Conservation (phyloP, 2,329 filamentous ascomycete species). For the Colletotrichum viniferum region DNA sequence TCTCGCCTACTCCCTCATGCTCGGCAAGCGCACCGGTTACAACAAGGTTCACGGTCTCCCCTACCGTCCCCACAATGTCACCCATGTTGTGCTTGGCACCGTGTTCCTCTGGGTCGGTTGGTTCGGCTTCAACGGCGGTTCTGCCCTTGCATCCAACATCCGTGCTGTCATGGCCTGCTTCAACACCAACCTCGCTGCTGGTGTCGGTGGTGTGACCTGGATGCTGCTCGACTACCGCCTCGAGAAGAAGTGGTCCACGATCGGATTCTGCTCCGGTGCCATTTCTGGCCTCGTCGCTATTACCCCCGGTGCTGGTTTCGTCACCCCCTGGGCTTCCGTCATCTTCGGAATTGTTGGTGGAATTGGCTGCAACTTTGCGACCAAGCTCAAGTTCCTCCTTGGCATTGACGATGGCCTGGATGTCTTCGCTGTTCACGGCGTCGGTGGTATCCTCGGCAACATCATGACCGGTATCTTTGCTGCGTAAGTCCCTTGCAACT, state of each 20-base stretch:
- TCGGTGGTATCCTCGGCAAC: constrained; percentile 83
- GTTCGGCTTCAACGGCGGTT: constrained; percentile 95
- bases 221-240: constrained; percentile 85
- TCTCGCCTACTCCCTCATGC: constrained; percentile 74
- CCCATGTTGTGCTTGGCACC: constrained; percentile 75
- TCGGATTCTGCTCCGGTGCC: constrained; percentile 89
- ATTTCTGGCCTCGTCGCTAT: constrained; percentile 90
- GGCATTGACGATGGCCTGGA: constrained; percentile 87
- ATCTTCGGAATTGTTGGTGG: constrained; percentile 65
- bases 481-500: constrained; percentile 51
- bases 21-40: constrained; percentile 71
- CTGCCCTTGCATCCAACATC: constrained; percentile 80
- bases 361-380: constrained; percentile 80
- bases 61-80: constrained; percentile 76
- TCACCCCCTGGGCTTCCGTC: constrained; percentile 68
- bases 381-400: constrained; percentile 78
- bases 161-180: constrained; percentile 89
- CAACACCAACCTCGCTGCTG: constrained; percentile 87
- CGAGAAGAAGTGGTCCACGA: constrained; percentile 92
- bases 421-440: constrained; percentile 87
- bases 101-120: constrained; percentile 89
- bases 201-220: constrained; percentile 82
- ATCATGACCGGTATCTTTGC: constrained; percentile 79
- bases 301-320: constrained; percentile 85
- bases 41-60: constrained; percentile 64